Percentiles rank a stretch among this genome's conserved stretches.
Evolutionary conservation across 208 protist species (phyloP).

Genomic region (Vickermania ingenoplastis): DNA sequence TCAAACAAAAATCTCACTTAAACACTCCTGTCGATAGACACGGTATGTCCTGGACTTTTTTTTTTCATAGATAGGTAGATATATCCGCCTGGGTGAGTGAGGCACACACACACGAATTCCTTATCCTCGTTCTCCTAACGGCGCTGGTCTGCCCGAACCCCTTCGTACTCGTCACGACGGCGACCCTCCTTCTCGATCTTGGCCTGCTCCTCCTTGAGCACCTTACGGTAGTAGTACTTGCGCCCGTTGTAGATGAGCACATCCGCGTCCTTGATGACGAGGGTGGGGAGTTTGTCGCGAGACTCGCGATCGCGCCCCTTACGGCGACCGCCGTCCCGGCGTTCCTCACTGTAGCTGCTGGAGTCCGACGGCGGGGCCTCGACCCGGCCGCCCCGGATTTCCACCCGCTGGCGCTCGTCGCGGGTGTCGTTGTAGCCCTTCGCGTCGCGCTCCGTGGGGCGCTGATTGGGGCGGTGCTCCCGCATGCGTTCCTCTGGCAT

Average conservation of each 20-base stretch:
- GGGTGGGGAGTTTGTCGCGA: not conserved
- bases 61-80: no score
- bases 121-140: not conserved
- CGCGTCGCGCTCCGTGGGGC: slow-evolving; percentile 15
- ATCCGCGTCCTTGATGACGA: slow-evolving; percentile 4
- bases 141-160: not conserved
- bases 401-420: not conserved
- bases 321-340: not conserved
- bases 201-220: slow-evolving; percentile 10
- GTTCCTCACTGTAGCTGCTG: not conserved
- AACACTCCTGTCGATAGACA: no score
- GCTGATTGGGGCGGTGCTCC: slow-evolving; percentile 9
- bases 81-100: no score
- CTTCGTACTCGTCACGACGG: not conserved
- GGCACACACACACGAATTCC: no score
- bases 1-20: no score
- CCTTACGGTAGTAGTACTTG: slow-evolving; percentile 9
- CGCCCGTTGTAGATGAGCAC: slow-evolving; percentile 17
- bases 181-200: not conserved
- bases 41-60: no score
- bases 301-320: not conserved
- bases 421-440: slow-evolving; percentile 24
- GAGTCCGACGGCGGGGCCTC: not conserved
- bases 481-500: slow-evolving; percentile 10
- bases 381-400: not conserved